phyloP scores from a whole-genome alignment of 2,329 filamentous ascomycete species.

The Apiospora sp. region DNA sequence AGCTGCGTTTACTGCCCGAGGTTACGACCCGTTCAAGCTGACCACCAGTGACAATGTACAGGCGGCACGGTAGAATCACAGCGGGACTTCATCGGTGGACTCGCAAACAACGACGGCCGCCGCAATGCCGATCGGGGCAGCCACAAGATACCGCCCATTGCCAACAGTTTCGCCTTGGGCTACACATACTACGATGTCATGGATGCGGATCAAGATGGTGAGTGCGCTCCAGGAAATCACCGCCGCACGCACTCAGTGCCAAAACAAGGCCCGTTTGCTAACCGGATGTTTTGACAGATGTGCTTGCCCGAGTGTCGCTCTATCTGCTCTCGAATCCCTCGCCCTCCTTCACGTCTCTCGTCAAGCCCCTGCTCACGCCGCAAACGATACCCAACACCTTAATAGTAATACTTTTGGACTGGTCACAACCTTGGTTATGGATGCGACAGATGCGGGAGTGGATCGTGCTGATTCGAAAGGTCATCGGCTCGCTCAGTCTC shows the following conservation, averaged over 20 bases:
- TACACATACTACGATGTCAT: slow-evolving; percentile 96
- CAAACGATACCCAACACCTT: slow-evolving; percentile 86
- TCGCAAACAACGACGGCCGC: slow-evolving; percentile 62
- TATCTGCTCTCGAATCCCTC: slow-evolving; percentile 90
- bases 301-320: slow-evolving; percentile 85
- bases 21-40: neutral
- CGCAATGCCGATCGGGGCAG: slow-evolving; percentile 62
- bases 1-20: slow-evolving; percentile 33
- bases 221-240: slow-evolving; percentile 47
- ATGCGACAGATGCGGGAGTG: slow-evolving; percentile 87
- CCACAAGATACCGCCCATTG: slow-evolving; percentile 76
- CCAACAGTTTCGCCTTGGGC: slow-evolving; percentile 90
- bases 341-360: slow-evolving; percentile 80
- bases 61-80: slow-evolving; percentile 85
- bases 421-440: slow-evolving; percentile 94
- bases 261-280: neutral
- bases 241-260: slow-evolving; percentile 45
- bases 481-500: slow-evolving; percentile 75
- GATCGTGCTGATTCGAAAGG: slow-evolving; percentile 82
- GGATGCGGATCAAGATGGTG: slow-evolving; percentile 92
- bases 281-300: slow-evolving; percentile 64
- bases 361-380: slow-evolving; percentile 84
- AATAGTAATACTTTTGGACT: slow-evolving; percentile 91
- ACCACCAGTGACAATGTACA: slow-evolving; percentile 44
- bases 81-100: slow-evolving; percentile 79